phyloP scores from a whole-genome alignment of 805 yeast species.

The Starmerella potacharoeniae region DNA sequence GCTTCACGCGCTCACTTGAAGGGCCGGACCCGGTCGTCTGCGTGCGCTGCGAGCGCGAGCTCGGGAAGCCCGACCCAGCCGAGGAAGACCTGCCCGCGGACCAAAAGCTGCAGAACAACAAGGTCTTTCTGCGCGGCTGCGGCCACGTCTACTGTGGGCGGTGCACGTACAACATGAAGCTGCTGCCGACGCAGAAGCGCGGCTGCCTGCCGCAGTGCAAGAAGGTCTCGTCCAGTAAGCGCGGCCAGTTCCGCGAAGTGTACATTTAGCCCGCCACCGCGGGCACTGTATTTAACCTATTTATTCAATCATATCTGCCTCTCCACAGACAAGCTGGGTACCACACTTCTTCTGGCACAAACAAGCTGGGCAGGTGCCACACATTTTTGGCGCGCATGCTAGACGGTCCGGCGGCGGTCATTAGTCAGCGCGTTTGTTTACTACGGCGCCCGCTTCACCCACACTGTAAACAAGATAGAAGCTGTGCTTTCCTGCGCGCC shows the following conservation, averaged over 20 bases:
- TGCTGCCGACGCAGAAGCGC: background rate
- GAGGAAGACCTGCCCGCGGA: background rate
- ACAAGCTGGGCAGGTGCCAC: too few relatives aligned
- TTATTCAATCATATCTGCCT: background rate
- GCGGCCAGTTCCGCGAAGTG: constrained; percentile 11
- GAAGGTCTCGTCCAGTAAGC: constrained; percentile 3
- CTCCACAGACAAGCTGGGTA: too few relatives aligned
- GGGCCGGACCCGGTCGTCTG: constrained; percentile 9
- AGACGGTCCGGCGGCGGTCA: background rate
- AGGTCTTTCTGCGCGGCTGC: constrained; percentile 17
- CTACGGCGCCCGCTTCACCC: background rate
- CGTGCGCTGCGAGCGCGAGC: constrained; percentile 8
- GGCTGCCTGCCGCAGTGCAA: constrained; percentile 11
- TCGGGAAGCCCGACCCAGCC: constrained; percentile 7
- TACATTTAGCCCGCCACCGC: background rate
- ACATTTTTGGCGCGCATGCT: too few relatives aligned
- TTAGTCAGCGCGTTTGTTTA: constrained; percentile 1
- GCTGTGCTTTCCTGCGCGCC: background rate
- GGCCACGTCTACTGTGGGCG: constrained; percentile 20
- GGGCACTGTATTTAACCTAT: background rate
- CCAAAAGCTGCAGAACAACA: background rate
- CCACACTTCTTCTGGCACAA: too few relatives aligned
- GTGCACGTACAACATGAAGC: constrained; percentile 11
- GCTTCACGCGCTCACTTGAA: constrained; percentile 8
- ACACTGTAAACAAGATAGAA: background rate